phyloP scores from a whole-genome alignment of 345 rosid genomes.

The Eucalyptus curtisii region DNA sequence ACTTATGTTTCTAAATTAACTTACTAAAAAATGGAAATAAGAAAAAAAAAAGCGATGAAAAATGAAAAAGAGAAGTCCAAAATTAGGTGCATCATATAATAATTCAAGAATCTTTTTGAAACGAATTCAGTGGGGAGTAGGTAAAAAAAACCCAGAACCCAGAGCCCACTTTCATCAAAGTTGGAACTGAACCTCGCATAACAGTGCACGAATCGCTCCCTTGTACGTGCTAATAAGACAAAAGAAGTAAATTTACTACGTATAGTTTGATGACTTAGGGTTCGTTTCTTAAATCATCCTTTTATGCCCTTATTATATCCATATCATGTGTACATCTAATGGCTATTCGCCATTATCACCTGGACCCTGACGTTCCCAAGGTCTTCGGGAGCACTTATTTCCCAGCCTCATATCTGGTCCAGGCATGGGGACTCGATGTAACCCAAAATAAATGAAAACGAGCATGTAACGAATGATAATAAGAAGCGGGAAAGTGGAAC shows the following conservation, averaged over 20 bases:
- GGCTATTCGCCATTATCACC: background rate
- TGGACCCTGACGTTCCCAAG: background rate
- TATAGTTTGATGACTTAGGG: background rate
- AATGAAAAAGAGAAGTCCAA: background rate
- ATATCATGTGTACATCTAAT: background rate
- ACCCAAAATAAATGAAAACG: background rate
- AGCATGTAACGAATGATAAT: background rate
- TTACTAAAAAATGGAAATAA: background rate
- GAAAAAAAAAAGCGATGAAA: background rate
- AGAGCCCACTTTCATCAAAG: too few species aligned
- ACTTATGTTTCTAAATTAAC: background rate
- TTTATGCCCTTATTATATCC: background rate
- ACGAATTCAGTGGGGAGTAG: too few species aligned
- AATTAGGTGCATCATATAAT: background rate
- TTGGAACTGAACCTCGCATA: too few species aligned
- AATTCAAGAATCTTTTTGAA: too few species aligned
- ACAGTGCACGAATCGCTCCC: background rate
- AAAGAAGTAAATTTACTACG: background rate
- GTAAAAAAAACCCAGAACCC: rapidly evolving
- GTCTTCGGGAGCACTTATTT: background rate
- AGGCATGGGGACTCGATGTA: background rate
- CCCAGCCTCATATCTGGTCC: background rate
- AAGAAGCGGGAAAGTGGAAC: background rate
- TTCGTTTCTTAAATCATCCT: background rate
- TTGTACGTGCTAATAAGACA: background rate